These are phyloP conservation scores for Sclerotinia borealis DNA, from an alignment of 2,329 filamentous ascomycete genomes.

Conservation along the genomic window DNA sequence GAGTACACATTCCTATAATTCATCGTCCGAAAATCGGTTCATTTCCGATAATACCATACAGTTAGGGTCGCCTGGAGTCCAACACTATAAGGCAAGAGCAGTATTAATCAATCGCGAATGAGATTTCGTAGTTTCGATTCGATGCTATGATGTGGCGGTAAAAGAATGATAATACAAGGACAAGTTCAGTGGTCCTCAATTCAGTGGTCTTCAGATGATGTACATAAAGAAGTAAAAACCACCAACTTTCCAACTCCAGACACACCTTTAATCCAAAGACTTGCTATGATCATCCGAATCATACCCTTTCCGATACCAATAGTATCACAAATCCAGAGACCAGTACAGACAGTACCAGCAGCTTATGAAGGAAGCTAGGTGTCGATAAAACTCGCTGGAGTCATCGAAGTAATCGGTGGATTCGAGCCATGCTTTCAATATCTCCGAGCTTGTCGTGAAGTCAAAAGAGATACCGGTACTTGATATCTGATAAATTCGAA, in stretches of 20 bases:
- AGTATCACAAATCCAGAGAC: constrained; percentile 21
- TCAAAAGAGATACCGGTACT: not conserved
- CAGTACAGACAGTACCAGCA: constrained; percentile 18
- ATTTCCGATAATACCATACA: not conserved
- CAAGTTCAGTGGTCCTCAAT: not conserved
- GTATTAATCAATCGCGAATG: constrained; percentile 32
- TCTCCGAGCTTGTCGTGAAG: not conserved
- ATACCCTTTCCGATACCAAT: constrained; percentile 18
- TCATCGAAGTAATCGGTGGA: constrained; percentile 19
- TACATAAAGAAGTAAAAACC: constrained; percentile 27
- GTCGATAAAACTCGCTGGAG: constrained; percentile 20
- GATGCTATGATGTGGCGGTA: constrained; percentile 33
- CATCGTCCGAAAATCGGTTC: not conserved
- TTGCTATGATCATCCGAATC: constrained; percentile 30
- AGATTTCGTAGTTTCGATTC: constrained; percentile 29
- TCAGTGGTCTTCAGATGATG: constrained; percentile 5
- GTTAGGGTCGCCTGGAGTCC: not conserved
- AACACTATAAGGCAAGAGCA: constrained; percentile 28
- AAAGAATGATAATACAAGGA: constrained; percentile 35
- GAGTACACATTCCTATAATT: constrained; percentile 32
- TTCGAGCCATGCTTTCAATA: constrained; percentile 14
- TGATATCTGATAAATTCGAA: not conserved
- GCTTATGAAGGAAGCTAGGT: constrained; percentile 17
- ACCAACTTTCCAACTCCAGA: constrained; percentile 41
- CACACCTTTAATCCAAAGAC: constrained; percentile 43